A percentile compares a stretch with the other conserved stretches of the same genome.
These are phyloP conservation scores for Ochromonas danica DNA, from an alignment of 108 stramenopile genomes.

Conservation along the genomic window DNA sequence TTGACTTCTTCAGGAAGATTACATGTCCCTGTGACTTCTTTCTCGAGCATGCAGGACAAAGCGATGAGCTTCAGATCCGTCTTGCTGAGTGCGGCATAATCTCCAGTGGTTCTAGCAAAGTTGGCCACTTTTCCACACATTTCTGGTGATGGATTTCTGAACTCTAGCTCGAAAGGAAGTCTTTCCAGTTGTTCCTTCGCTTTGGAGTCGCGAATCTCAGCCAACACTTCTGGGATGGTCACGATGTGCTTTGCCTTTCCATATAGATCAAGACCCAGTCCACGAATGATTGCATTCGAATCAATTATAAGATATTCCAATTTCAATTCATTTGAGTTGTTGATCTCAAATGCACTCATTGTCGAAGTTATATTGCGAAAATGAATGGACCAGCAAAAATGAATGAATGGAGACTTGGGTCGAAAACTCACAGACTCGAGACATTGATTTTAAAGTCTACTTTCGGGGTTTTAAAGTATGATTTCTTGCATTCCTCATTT, in stretches of 20 bases:
- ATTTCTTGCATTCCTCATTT: too few species aligned
- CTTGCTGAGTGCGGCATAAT: conserved; percentile 70
- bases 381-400: too few species aligned
- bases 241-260: conserved; percentile 1
- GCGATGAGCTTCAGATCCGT: conserved; percentile 89
- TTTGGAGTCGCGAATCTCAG: conserved; percentile 39
- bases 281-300: conserved; percentile 42
- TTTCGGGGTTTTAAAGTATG: too few species aligned
- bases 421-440: too few species aligned
- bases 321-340: too few species aligned
- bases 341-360: too few species aligned
- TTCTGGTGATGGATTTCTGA: conserved; percentile 58
- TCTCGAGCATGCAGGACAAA: conserved; percentile 78
- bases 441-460: too few species aligned
- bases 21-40: too few species aligned
- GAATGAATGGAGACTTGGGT: too few species aligned
- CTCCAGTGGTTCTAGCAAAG: conserved; percentile 87
- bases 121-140: conserved; percentile 62
- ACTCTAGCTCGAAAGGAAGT: conserved; percentile 47
- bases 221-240: conserved; percentile 44
- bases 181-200: conserved; percentile 43
- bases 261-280: neutral
- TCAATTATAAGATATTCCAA: conserved; percentile 39
- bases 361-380: too few species aligned
- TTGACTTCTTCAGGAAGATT: too few species aligned